Evolutionary conservation across 2,329 filamentous ascomycete species (phyloP).

Genomic region (Emericellopsis cladophorae): DNA sequence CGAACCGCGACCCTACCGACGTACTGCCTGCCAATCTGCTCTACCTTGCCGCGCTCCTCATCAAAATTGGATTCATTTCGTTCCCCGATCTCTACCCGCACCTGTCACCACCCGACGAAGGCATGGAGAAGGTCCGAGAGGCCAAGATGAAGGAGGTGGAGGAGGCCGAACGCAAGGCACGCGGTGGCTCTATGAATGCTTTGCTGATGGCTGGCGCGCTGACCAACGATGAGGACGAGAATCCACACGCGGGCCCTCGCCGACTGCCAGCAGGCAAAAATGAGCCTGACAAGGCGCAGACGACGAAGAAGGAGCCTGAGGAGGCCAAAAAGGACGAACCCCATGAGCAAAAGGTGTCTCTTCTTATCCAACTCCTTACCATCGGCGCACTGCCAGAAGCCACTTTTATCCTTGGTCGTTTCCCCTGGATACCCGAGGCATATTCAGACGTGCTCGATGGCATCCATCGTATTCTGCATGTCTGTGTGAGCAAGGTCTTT

Average conservation of each 20-base stretch:
- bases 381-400: conserved; percentile 90
- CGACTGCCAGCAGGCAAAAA: conserved; percentile 35
- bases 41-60: conserved; percentile 78
- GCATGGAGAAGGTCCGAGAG: conserved; percentile 63
- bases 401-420: conserved; percentile 80
- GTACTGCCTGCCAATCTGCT: conserved; percentile 83
- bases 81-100: conserved; percentile 84
- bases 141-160: conserved; percentile 64
- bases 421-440: conserved; percentile 82
- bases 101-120: conserved; percentile 71
- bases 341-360: conserved; percentile 73
- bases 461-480: conserved; percentile 74
- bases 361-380: conserved; percentile 75
- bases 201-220: conserved; percentile 78
- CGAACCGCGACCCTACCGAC: conserved; percentile 62
- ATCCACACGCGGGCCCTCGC: conserved; percentile 27
- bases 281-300: conserved; percentile 27
- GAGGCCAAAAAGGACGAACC: conserved; percentile 50
- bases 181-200: conserved; percentile 66
- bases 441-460: conserved; percentile 70
- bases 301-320: conserved; percentile 35
- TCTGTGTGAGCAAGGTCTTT: conserved; percentile 67
- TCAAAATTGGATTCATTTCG: conserved; percentile 96
- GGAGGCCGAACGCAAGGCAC: conserved; percentile 56
- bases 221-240: conserved; percentile 57